Conservation (phyloP, 2,329 filamentous ascomycete species). For the Venturia oleaginea region DNA sequence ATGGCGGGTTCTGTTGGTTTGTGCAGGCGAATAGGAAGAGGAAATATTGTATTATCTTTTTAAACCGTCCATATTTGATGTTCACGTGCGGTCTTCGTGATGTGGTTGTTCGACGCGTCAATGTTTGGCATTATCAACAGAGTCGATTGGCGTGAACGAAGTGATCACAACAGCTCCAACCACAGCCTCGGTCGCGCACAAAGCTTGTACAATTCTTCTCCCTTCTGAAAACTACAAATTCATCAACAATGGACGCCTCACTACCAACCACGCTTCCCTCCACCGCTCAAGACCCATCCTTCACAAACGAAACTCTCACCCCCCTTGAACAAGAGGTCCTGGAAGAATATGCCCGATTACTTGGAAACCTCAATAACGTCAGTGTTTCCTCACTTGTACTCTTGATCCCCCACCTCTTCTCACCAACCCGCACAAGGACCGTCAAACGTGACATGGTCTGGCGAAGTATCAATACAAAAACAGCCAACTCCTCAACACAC, state of each 20-base stretch:
- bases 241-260: slow-evolving; percentile 4
- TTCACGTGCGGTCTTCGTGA: slow-evolving; percentile 2
- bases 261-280: neutral
- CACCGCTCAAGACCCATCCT: slow-evolving; percentile 11
- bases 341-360: slow-evolving; percentile 81
- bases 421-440: too few species aligned
- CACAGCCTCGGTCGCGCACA: neutral
- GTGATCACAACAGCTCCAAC: neutral
- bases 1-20: neutral
- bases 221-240: neutral
- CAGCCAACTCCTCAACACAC: too few species aligned
- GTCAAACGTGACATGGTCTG: too few species aligned
- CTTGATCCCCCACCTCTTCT: too few species aligned
- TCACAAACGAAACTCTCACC: slow-evolving; percentile 39
- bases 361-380: slow-evolving; percentile 88
- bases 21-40: neutral
- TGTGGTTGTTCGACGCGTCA: neutral
- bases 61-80: neutral
- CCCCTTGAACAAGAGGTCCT: slow-evolving; percentile 89
- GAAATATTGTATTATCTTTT: neutral
- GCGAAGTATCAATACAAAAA: too few species aligned
- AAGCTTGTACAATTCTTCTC: neutral
- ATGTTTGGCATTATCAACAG: neutral
- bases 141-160: neutral
- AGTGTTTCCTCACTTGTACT: slow-evolving; percentile 20